phyloP scores from a whole-genome alignment of 2,329 filamentous ascomycete species.

The Diaporthe australafricana region DNA sequence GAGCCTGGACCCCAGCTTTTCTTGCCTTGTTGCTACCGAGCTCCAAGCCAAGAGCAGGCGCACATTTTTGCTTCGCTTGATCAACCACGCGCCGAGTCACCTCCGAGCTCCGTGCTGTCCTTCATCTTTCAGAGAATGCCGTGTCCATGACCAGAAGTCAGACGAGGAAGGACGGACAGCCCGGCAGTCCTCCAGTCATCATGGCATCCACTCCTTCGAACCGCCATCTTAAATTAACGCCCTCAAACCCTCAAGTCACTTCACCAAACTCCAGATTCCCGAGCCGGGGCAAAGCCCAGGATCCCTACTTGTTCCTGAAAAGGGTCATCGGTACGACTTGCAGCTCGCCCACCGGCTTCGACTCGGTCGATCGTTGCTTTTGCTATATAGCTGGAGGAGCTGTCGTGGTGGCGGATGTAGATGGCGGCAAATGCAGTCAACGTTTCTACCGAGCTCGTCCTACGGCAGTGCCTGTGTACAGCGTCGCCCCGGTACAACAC shows the following conservation, averaged over 20 bases:
- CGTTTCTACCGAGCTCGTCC: conserved; percentile 92
- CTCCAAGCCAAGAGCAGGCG: neutral
- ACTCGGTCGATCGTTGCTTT: conserved; percentile 81
- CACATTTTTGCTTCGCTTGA: neutral
- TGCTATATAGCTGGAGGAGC: conserved; percentile 94
- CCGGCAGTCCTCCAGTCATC: conserved; percentile 49
- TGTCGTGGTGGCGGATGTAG: conserved; percentile 87
- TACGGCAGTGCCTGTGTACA: conserved; percentile 75
- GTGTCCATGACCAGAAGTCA: neutral
- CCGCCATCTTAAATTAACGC: conserved; percentile 75
- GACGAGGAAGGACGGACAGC: neutral
- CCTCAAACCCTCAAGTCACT: conserved; percentile 79
- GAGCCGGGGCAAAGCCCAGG: conserved; percentile 60
- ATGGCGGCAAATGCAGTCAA: conserved; percentile 76
- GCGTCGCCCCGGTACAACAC: conserved; percentile 64
- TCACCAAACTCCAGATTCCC: conserved; percentile 74
- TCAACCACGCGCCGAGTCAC: conserved; percentile 10
- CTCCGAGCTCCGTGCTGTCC: conserved; percentile 10
- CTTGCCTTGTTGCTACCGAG: neutral
- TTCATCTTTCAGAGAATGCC: conserved; percentile 17
- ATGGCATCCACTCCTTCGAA: conserved; percentile 71
- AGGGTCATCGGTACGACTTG: conserved; percentile 94
- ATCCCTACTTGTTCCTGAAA: conserved; percentile 77
- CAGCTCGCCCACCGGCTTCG: conserved; percentile 85
- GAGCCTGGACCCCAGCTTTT: neutral